Conservation (phyloP, 345 rosid species). For the Durio zibethinus region DNA sequence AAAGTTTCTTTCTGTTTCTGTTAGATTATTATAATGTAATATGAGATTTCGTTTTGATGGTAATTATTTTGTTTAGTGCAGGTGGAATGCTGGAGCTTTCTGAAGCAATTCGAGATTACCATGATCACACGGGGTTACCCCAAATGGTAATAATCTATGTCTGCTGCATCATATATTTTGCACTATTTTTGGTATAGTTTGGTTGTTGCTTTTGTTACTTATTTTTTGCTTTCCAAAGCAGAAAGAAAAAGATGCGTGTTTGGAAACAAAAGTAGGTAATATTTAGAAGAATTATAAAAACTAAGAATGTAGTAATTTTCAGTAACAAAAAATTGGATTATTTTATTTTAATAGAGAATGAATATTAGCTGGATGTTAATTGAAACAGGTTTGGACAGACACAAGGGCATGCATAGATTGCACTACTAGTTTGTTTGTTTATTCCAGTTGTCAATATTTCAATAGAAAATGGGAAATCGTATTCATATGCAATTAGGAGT, state of each 20-base stretch:
- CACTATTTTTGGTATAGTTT: not conserved
- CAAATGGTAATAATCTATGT: slow-evolving; percentile 53
- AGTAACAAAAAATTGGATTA: not conserved
- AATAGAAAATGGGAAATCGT: not conserved
- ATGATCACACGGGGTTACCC: slow-evolving; percentile 78
- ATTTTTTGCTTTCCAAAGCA: not conserved
- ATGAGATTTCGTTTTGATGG: not conserved
- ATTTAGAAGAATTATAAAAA: not conserved
- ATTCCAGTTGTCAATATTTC: not conserved
- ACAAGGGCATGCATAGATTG: not conserved
- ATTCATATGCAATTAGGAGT: not conserved
- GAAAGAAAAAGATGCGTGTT: not conserved
- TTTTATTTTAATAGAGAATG: not conserved
- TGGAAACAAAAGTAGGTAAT: not conserved
- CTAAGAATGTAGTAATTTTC: not conserved
- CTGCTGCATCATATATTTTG: not conserved
- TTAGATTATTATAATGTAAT: not conserved
- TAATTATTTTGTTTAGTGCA: slow-evolving; percentile 21
- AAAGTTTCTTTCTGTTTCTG: slow-evolving; percentile 13
- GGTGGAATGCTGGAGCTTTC: slow-evolving; percentile 90
- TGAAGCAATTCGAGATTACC: slow-evolving; percentile 92
- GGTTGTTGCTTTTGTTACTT: not conserved
- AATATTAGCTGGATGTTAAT: not conserved
- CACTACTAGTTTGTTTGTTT: not conserved
- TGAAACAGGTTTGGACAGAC: not conserved